phyloP scores from a whole-genome alignment of 1,139 yeast species.

The Debaryomyces subglobosus region DNA sequence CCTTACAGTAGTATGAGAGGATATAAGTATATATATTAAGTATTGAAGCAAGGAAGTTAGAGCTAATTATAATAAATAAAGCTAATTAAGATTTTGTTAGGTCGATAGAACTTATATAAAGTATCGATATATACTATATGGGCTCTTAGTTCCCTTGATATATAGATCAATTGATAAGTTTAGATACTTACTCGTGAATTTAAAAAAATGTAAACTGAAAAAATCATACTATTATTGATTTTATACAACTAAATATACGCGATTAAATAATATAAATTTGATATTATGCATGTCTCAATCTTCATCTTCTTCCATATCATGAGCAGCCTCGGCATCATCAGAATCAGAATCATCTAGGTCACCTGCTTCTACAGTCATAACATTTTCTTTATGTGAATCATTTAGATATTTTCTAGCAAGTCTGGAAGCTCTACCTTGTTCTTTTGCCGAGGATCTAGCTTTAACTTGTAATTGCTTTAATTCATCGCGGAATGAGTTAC shows the following conservation, averaged over 20 bases:
- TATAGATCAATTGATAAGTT: too few relatives aligned
- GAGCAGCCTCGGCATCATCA: conserved; percentile 48
- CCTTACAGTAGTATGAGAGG: background rate
- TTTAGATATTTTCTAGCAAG: conserved; percentile 68
- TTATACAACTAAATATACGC: conserved; percentile 1
- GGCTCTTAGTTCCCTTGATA: too few relatives aligned
- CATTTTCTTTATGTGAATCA: conserved; percentile 52
- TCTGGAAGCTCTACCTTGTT: conserved; percentile 65
- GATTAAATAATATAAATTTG: conserved; percentile 1
- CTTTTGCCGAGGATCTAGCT: conserved; percentile 61
- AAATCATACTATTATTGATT: background rate
- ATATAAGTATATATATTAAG: background rate
- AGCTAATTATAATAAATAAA: too few relatives aligned
- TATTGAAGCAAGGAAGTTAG: too few relatives aligned
- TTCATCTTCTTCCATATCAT: conserved; percentile 20
- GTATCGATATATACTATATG: too few relatives aligned
- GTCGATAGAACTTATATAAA: too few relatives aligned
- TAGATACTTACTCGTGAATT: background rate
- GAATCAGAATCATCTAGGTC: conserved; percentile 62
- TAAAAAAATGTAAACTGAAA: too few relatives aligned
- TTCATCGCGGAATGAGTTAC: conserved; percentile 66
- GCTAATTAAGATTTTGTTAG: too few relatives aligned
- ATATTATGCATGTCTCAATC: conserved; percentile 2
- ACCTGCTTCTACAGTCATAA: conserved; percentile 63
- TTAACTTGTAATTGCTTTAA: conserved; percentile 53